These are phyloP conservation scores for Cardiospermum halicacabum DNA, from an alignment of 345 rosid species.

Conservation along the genomic window DNA sequence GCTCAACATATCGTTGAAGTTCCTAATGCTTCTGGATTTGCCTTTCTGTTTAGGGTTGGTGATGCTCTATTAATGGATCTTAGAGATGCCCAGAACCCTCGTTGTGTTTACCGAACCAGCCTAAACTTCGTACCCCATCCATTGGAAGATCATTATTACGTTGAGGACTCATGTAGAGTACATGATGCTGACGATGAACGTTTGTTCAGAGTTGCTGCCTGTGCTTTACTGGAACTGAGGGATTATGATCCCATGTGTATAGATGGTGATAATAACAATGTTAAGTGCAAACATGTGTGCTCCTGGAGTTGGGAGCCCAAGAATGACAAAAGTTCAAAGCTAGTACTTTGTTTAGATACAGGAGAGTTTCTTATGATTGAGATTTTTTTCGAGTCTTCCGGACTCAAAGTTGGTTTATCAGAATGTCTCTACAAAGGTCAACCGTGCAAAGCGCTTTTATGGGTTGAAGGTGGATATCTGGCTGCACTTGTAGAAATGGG, in stretches of 20 bases:
- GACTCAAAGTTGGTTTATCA: conserved; percentile 50
- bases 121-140: conserved; percentile 57
- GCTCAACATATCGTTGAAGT: conserved; percentile 82
- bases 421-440: conserved; percentile 77
- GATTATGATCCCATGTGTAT: conserved; percentile 99
- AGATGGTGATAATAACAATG: conserved; percentile 53
- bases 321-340: conserved; percentile 49
- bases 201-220: conserved; percentile 88
- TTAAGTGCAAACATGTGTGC: conserved; percentile 61
- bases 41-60: conserved; percentile 84
- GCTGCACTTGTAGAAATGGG: conserved; percentile 89
- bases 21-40: conserved; percentile 80
- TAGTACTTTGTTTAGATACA: conserved; percentile 76
- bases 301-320: conserved; percentile 98
- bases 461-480: conserved; percentile 84
- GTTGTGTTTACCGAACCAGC: conserved; percentile 64
- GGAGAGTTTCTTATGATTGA: conserved; percentile 87
- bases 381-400: conserved; percentile 44
- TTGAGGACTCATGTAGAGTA: conserved; percentile 67
- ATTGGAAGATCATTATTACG: conserved; percentile 64
- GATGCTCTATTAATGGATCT: conserved; percentile 97
- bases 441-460: conserved; percentile 80
- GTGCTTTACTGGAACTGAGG: conserved; percentile 84
- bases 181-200: conserved; percentile 96
- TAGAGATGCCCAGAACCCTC: conserved; percentile 69